Evolutionary conservation across 1,139 yeast genomes (phyloP), one percentile per base, ranked within the genome.

Genomic region (Pichia sp.): DNA sequence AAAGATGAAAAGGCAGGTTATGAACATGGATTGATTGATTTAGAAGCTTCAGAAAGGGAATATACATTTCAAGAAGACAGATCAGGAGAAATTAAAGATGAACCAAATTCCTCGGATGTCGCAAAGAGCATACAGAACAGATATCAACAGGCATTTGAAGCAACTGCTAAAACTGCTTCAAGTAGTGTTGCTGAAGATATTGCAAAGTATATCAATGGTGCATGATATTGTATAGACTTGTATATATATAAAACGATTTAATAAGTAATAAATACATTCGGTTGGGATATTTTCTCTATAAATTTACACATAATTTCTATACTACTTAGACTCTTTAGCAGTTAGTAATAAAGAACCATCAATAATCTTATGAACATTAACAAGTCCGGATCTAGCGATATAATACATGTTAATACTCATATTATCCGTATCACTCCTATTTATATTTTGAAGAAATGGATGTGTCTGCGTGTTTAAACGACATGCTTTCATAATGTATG

Each of bases 61-160:
- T 84, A 85, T 56, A 78, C 87, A 1, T 84, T 81, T 64, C 79
- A 87, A 3, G 87, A 78, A 41, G 88, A 81, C 54, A 70, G 74
- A 38, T 64, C 61, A 32, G 78, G 82, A 11, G 93, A 83, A 56
- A 59, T 82, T 10, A 70, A 68, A 40, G 74, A 65, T 11, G 38
- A 33, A 7, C 18, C 21, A 22, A 32, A 35, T 20, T 53, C 53
- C 5, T 26, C 42, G 15, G 46, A 47, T 26, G 38, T 43, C 11
- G 39, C 49, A 9, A 74, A 74, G 7, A 79, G 74, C 28, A 63
- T 85, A 38, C 88, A 84, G 57, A 70, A 74, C 16, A 70, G 87
- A 41, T 86, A 85, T 57, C 84, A 81, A 58, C 73, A 72, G 31
- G 93, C 94, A 2, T 74, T 80, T 49, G 85, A 79, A 46, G 60